These are phyloP conservation scores for Aethionema arabicum DNA, from an alignment of 345 rosid genomes.

Conservation along the genomic window DNA sequence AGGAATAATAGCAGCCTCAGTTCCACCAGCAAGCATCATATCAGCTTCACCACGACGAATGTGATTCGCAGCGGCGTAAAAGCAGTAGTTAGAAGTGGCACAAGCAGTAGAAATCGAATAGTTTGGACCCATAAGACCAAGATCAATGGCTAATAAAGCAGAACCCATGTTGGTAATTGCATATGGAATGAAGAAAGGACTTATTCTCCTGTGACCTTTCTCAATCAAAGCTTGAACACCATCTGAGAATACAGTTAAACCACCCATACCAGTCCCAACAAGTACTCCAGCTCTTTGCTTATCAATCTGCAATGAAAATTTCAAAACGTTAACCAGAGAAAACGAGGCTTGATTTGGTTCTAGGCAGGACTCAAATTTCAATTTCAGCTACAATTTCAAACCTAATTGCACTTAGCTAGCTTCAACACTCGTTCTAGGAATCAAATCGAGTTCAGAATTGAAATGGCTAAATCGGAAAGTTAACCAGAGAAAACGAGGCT, in stretches of 20 bases:
- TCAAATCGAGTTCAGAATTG: background rate
- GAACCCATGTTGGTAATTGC: conserved; percentile 96
- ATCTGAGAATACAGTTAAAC: conserved; percentile 84
- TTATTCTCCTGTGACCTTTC: conserved; percentile 81
- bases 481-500: no score
- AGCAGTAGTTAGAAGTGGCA: conserved; percentile 96
- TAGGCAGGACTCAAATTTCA: no score
- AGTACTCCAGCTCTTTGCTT: conserved; percentile 85
- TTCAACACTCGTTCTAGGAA: no score
- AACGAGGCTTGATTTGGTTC: no score
- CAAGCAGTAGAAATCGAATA: conserved; percentile 98
- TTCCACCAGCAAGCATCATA: conserved; percentile 98
- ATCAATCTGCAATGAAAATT: conserved; percentile 55
- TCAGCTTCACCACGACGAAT: conserved; percentile 99
- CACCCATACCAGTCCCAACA: conserved; percentile 99
- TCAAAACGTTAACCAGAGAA: background rate
- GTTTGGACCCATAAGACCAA: conserved; percentile 99
- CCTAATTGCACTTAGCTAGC: no score
- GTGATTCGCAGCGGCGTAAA: conserved; percentile 97
- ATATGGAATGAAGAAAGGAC: conserved; percentile 92
- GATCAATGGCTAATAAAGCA: conserved; percentile 87
- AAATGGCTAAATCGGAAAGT: conserved; percentile 11
- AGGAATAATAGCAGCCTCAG: conserved; percentile 97
- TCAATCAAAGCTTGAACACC: conserved; percentile 82
- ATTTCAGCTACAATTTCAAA: no score